Evolutionary conservation across 495 filamentous ascomycete species (phyloP), one percentile per base, ranked within the genome.

Genomic region (Lophium mytilinum): DNA sequence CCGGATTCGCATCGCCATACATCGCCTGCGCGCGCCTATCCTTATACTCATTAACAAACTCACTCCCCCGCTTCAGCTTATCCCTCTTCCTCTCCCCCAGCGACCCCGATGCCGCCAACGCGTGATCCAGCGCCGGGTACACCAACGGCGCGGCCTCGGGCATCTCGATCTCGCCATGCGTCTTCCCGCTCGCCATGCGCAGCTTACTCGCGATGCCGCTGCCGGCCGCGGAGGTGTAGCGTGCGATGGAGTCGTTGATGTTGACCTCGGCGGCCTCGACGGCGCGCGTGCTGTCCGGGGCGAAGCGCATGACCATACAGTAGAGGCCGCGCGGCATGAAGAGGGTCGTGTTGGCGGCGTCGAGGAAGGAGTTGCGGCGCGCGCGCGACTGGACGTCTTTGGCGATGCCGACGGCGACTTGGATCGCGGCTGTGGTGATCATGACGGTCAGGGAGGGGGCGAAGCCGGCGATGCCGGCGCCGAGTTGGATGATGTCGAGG

Each of bases 321-420:
- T 76, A 83, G 0, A 85, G 72, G 7, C 82, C 83, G 15, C 75
- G 78, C 0, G 82, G 82, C 33, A 70, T 71, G 69, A 84, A 85
- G 43, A 83, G 73, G 36, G 78, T 71, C 7, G 76, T 67, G 67
- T 85, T 85, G 64, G 82, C 76, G 50, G 73, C 71, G 39, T 78
- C 71, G 14, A 86, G 73, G 69, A 78, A 84, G 1, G 53, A 69
- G 53, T 82, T 84, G 5, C 77, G 75, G 45, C 79, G 76, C 49
- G 45, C 46, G 9, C 58, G 56, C 10, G 30, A 50, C 55, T 68
- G 65, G 24, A 56, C 66, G 70, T 56, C 68, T 50, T 52, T 73
- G 63, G 15, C 71, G 53, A 50, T 77, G 69, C 8, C 53, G 9
- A 55, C 67, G n/a, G 55, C 65, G 1, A 75, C 64, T 52, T 75